Percentiles rank a stretch among this genome's conserved stretches.
Conservation (phyloP, 2,329 filamentous ascomycete species). For the Tolypocladium album region DNA sequence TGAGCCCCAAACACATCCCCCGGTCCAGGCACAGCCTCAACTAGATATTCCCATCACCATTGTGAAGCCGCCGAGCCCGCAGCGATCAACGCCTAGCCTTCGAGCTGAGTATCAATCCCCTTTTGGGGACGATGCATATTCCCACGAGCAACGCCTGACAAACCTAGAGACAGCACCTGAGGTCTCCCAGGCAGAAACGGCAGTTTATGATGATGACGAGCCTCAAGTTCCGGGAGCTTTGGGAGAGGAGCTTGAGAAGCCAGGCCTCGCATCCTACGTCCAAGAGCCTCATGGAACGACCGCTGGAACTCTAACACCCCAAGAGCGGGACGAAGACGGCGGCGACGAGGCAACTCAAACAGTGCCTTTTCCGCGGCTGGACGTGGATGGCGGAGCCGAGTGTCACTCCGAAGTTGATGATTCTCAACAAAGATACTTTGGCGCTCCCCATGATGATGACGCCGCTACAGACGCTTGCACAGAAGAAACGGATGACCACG, state of each 20-base stretch:
- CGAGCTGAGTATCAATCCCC: conserved; percentile 38
- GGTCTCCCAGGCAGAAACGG: conserved; percentile 7
- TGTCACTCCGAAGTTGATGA: conserved; percentile 25
- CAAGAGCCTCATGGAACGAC: conserved; percentile 27
- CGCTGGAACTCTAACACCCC: conserved; percentile 38
- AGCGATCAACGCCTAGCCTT: conserved; percentile 11
- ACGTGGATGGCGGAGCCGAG: conserved; percentile 25
- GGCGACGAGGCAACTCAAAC: conserved; percentile 8
- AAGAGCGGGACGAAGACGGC: conserved; percentile 14
- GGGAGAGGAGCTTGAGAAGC: conserved; percentile 25
- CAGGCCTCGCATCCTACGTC: conserved; percentile 6
- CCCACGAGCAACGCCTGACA: conserved; percentile 6
- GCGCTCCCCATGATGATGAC: conserved; percentile 18
- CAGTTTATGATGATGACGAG: conserved; percentile 2
- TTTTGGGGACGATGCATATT: conserved; percentile 33
- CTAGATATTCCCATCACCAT: conserved; percentile 13
- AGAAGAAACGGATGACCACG: conserved; percentile 22
- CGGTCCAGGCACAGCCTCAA: conserved; percentile 21
- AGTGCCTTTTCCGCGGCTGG: conserved; percentile 23
- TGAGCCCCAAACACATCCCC: conserved; percentile 54
- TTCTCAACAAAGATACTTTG: conserved; percentile 11
- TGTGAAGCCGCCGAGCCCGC: conserved; percentile 18
- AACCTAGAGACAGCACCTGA: conserved; percentile 8
- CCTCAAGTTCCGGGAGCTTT: conserved; percentile 18
- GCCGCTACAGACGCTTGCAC: conserved; percentile 22